Conservation (phyloP, 805 yeast species). For the Saturnispora hagleri region DNA sequence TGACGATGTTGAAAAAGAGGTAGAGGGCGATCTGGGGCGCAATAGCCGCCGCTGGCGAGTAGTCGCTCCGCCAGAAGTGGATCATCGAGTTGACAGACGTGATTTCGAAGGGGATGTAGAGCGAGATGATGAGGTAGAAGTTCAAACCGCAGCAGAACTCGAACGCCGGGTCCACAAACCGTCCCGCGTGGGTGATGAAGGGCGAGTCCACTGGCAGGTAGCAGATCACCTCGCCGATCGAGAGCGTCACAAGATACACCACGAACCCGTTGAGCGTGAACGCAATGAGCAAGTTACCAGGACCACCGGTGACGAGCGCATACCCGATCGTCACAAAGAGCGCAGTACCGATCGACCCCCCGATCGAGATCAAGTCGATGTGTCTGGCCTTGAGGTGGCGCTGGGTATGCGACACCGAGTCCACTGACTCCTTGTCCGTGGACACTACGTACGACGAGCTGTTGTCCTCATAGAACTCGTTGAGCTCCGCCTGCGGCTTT, state of each 20-base stretch:
- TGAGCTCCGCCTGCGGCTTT: not conserved
- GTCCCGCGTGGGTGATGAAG: constrained; percentile 61
- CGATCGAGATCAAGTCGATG: constrained; percentile 68
- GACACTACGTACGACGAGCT: not conserved
- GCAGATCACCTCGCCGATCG: constrained; percentile 73
- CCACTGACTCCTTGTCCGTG: not conserved
- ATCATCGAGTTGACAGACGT: constrained; percentile 71
- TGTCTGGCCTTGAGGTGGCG: constrained; percentile 58
- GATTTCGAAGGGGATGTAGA: constrained; percentile 75
- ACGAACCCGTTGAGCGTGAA: constrained; percentile 65
- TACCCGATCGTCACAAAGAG: constrained; percentile 65
- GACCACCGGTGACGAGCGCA: constrained; percentile 59
- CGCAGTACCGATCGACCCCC: constrained; percentile 79
- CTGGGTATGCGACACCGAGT: constrained; percentile 13
- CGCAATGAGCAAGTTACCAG: constrained; percentile 56
- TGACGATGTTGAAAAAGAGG: constrained; percentile 56
- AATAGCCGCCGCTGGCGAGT: constrained; percentile 61
- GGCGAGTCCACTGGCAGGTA: constrained; percentile 73
- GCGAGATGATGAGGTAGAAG: constrained; percentile 66
- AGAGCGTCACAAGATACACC: constrained; percentile 53
- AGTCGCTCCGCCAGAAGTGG: constrained; percentile 75
- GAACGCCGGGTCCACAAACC: constrained; percentile 67
- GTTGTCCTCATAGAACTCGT: not conserved
- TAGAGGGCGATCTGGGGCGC: constrained; percentile 57
- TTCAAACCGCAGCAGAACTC: constrained; percentile 76